Conservation (phyloP, 1,139 yeast genomes). For the Taphrina betulina region DNA sequence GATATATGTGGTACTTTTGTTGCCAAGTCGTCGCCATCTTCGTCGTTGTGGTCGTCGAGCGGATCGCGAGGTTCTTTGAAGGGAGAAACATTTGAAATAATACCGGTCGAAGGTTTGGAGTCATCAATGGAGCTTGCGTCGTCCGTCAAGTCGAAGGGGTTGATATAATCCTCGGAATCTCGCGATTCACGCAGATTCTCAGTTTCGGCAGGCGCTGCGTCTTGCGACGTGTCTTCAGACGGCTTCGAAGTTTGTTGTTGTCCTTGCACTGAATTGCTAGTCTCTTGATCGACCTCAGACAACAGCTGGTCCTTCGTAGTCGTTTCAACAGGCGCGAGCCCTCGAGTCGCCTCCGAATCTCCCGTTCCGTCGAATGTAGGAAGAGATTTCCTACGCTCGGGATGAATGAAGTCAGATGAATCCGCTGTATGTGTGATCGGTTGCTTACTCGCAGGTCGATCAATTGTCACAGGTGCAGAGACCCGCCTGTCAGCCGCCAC, state of each 20-base stretch:
- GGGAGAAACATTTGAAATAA: neutral
- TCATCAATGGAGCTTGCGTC: slow-evolving; percentile 12
- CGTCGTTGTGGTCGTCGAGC: neutral
- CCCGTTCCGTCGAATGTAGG: too few relatives aligned
- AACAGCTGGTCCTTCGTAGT: neutral
- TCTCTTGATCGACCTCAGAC: neutral
- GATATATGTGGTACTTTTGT: too few relatives aligned
- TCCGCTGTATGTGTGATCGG: too few relatives aligned
- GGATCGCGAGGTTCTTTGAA: neutral
- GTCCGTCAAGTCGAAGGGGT: slow-evolving; percentile 27
- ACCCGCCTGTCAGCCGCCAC: too few relatives aligned
- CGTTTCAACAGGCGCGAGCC: too few relatives aligned
- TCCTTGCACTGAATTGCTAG: neutral
- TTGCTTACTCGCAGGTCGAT: too few relatives aligned
- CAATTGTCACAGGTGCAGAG: too few relatives aligned
- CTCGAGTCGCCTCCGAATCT: too few relatives aligned
- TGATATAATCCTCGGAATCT: slow-evolving; percentile 13
- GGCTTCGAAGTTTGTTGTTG: neutral
- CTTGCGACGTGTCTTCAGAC: neutral
- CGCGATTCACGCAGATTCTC: neutral
- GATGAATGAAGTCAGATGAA: too few relatives aligned
- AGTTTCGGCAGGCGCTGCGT: neutral
- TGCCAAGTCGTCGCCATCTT: neutral
- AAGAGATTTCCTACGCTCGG: too few relatives aligned
- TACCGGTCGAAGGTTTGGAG: slow-evolving; percentile 7